Percentiles rank a stretch among this genome's conserved stretches.
Conservation (phyloP, 129 eudicot genomes). For the Apium graveolens region DNA sequence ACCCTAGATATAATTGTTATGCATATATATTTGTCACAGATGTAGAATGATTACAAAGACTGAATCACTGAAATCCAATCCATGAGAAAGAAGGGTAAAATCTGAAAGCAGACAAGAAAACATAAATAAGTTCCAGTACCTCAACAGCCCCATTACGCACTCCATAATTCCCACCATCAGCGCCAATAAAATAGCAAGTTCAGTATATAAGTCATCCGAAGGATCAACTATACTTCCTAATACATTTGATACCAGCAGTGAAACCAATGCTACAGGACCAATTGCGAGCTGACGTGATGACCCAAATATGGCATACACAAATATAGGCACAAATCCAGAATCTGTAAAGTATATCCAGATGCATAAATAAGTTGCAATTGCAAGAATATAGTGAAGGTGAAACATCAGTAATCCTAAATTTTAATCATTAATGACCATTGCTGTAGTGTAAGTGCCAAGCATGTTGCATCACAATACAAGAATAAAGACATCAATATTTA, state of each 20-base stretch:
- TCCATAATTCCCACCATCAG: conserved; percentile 96
- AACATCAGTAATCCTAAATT: background rate
- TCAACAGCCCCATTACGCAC: conserved; percentile 87
- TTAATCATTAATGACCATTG: background rate
- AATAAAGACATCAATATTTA: background rate
- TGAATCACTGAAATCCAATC: conserved; percentile 6
- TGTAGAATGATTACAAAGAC: conserved; percentile 7
- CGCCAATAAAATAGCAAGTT: conserved; percentile 86
- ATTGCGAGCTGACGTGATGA: conserved; percentile 99
- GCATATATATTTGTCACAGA: background rate
- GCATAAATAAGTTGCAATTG: background rate
- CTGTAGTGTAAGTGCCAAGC: background rate
- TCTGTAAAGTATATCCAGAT: conserved; percentile 39
- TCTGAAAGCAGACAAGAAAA: background rate
- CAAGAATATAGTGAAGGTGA: background rate
- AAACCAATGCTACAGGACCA: conserved; percentile 96
- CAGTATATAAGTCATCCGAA: conserved; percentile 70
- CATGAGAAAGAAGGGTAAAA: conserved; percentile 7
- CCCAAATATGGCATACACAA: conserved; percentile 83
- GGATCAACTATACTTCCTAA: conserved; percentile 61
- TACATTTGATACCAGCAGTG: conserved; percentile 81
- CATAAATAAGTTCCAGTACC: conserved; percentile 39
- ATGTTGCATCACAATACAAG: background rate
- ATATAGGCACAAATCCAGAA: conserved; percentile 88
- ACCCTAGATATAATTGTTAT: background rate